These are phyloP conservation scores for Trichoderma lentiforme DNA, from an alignment of 2,329 filamentous ascomycete genomes.

Conservation along the genomic window DNA sequence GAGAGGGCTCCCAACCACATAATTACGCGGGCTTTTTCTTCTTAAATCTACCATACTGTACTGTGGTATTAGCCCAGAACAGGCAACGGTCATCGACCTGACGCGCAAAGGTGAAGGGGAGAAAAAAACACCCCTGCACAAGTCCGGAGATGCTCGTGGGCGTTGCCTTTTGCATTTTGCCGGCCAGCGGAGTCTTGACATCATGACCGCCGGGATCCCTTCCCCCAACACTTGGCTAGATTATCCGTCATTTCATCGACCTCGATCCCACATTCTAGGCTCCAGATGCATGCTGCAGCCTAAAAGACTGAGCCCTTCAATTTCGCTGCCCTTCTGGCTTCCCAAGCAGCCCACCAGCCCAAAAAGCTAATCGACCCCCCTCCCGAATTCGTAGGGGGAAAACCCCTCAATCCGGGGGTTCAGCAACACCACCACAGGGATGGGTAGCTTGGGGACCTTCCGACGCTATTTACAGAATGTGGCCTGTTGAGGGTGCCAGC, in stretches of 20 bases:
- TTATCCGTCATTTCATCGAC: constrained; percentile 2
- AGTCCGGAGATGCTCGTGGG: not conserved
- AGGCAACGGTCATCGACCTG: not conserved
- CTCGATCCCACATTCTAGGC: constrained; percentile 7
- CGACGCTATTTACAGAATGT: not conserved
- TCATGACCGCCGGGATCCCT: not conserved
- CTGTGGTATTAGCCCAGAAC: not conserved
- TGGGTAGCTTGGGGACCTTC: not conserved
- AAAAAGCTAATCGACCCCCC: not conserved
- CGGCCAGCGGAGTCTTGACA: constrained; percentile 13
- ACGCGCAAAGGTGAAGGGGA: not conserved
- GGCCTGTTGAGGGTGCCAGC: not conserved
- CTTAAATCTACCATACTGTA: not conserved
- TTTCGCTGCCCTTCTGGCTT: not conserved
- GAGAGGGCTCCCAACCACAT: not conserved
- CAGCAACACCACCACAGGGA: not conserved
- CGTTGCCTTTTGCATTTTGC: not conserved
- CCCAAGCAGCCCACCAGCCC: not conserved
- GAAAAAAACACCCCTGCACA: not conserved
- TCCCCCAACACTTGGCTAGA: not conserved
- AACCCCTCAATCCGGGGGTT: not conserved
- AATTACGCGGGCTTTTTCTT: not conserved
- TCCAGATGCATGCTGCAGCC: constrained; percentile 5
- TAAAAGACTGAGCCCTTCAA: not conserved
- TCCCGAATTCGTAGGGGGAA: not conserved